A percentile compares a stretch with the other conserved stretches of the same genome.
Evolutionary conservation across 495 filamentous ascomycete species (phyloP).

Genomic region (Podospora sp.): DNA sequence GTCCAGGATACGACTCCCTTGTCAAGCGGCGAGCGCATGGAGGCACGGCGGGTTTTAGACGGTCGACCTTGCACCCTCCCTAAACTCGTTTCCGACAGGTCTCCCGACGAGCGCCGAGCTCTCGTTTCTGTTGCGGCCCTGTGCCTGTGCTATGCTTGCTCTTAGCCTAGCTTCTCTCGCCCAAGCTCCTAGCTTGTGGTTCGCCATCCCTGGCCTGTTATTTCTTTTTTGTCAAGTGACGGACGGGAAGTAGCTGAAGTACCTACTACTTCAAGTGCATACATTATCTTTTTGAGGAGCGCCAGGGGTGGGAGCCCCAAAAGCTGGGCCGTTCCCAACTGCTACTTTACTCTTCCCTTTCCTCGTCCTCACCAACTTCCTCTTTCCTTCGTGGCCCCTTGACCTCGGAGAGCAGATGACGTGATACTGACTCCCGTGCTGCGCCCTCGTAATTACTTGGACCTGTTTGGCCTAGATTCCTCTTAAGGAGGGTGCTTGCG

Average conservation of each 20-base stretch:
- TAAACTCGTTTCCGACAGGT: constrained; percentile 37
- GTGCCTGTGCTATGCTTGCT: constrained; percentile 11
- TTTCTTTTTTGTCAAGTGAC: constrained; percentile 38
- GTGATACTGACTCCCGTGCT: constrained; percentile 29
- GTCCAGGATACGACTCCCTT: constrained; percentile 31
- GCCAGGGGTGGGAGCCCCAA: constrained; percentile 22
- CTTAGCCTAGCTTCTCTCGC: constrained; percentile 26
- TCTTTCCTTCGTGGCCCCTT: constrained; percentile 26
- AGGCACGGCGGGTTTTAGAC: constrained; percentile 32
- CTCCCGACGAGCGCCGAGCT: constrained; percentile 32
- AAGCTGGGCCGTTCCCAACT: constrained; percentile 21
- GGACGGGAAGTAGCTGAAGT: constrained; percentile 24
- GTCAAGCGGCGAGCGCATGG: constrained; percentile 26
- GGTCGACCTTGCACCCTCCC: constrained; percentile 30
- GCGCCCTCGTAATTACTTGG: constrained; percentile 24
- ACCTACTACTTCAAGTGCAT: not conserved
- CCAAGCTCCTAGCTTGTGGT: constrained; percentile 27
- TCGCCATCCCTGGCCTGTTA: constrained; percentile 25
- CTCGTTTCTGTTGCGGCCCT: constrained; percentile 14
- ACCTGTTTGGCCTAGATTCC: constrained; percentile 13
- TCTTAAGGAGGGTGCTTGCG: constrained; percentile 2
- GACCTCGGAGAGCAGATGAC: constrained; percentile 33
- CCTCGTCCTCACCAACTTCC: constrained; percentile 27
- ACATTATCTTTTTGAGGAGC: not conserved
- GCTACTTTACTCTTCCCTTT: constrained; percentile 21